Base-by-base conservation (phyloP, 768 basidiomycete species). In the Suillus clintonianus region DNA sequence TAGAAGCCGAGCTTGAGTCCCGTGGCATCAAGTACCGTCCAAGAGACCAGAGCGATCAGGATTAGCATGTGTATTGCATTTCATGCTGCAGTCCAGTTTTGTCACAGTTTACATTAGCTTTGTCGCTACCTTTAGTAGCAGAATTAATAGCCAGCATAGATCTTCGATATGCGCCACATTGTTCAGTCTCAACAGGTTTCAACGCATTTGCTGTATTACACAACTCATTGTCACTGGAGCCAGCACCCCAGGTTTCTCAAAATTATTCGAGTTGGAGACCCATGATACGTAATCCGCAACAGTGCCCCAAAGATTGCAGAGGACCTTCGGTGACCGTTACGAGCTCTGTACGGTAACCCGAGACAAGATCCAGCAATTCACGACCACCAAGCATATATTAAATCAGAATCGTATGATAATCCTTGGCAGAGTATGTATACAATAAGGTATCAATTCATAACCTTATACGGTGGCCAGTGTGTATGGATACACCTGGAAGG, bases 21-120 rank as follows among this genome's bases (percentile, higher is more conserved):
- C 84, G 89, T 53, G 88, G 89, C 19, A 89, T 95, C 77, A 89
- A 88, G 69, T 95, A 95, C 72, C 85, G 93, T n/a, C 89, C 92
- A 2, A 79, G 92, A 67, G 93, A 95, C 74, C 89, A 90, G 72
- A 88, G 85, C 13, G 91, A 91, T 68, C 84, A 86, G 71, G 90
- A 91, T 72, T 91, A 76, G 30, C 32, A 53, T 34, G 19, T 50
- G 15, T 50, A 24, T 27, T 50, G 24, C 48, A 50, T 50, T 50
- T 50, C 48, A 27, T 27, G 48, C 27, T 27, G 8, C 48, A 48
- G 48, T 48, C 27, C 48, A 27, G 50, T 51, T 51, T 51, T 51
- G 9, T 30, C 27, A 30, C 15, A 10, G 30, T 51, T 27, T 50
- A 50, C 48, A 50, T 15, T 17, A 50, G 48, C 24, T 17, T 50